Base-by-base conservation (phyloP, 2,329 filamentous ascomycete species). In the Juglanconis juglandina region DNA sequence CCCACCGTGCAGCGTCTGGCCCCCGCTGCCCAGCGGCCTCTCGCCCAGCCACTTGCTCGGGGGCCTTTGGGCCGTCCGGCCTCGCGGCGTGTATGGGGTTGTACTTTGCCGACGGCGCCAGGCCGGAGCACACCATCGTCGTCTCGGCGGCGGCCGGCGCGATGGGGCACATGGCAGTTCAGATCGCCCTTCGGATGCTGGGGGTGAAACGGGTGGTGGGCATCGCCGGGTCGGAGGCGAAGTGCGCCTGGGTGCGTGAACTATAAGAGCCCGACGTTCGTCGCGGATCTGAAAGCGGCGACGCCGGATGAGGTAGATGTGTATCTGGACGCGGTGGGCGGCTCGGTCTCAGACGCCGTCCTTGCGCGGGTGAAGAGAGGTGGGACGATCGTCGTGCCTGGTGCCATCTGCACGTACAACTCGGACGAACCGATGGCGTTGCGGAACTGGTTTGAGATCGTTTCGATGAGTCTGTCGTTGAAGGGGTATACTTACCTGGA, bases 211-310 rank as follows among this genome's bases (percentile, higher is more conserved):
- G 71, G 62, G 76, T 84, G 11, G 74, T 83, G 55, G 81, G 81
- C 10, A 82, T 84, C 57, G 79, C 81, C 0, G 80, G 81, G 3
- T 74, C 76, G 0, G 77, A 80, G 51, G 76, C 77, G 51, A 84
- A 84, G 70, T 84, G 82, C 69, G 67, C 68, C 24, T 80, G 78
- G 75, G 78, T 83, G 44, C 62, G 61, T 86, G 59, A 82, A 85
- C 72, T 85, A 85, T 70, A 82, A 82, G 66, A 71, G 72, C 6
- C 60, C 73, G 1, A 71, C 71, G 3, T 85, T 83, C 65, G 71
- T 73, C 46, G 66, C 77, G 56, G 75, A 83, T 32, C 71, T 85
- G 2, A 69, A 70, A 60, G 72, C 73, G 9, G 79, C 74, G 4
- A 82, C 80, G 0, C 74, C 76, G 2, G 75, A 75, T n/a, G 79